phyloP scores from a whole-genome alignment of 2,329 filamentous ascomycete genomes.

The Rhynchosporium secalis region DNA sequence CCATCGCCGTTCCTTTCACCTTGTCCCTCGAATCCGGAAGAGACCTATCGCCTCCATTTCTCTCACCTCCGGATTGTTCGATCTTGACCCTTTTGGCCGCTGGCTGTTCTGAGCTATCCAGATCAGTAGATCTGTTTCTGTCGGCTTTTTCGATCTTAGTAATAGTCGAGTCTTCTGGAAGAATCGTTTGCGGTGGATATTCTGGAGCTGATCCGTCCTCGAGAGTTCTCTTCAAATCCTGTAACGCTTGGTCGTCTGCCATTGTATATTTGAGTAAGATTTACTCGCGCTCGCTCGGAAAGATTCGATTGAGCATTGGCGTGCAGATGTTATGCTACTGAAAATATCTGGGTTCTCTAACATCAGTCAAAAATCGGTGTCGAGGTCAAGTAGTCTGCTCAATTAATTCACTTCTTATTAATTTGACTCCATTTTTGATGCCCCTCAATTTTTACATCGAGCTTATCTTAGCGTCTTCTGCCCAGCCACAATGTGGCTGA shows the following conservation, averaged over 20 bases:
- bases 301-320: too few species aligned
- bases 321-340: too few species aligned
- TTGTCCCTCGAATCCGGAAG: slow-evolving; percentile 31
- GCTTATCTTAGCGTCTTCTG: slow-evolving; percentile 35
- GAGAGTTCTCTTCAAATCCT: slow-evolving; percentile 35
- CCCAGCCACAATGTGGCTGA: slow-evolving; percentile 17
- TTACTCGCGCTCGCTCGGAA: too few species aligned
- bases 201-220: slow-evolving; percentile 27
- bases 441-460: slow-evolving; percentile 26
- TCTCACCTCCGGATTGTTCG: slow-evolving; percentile 44
- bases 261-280: slow-evolving; percentile 18
- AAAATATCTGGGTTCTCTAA: too few species aligned
- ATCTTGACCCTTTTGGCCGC: slow-evolving; percentile 62
- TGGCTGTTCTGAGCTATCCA: slow-evolving; percentile 41
- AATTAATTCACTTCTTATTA: neutral
- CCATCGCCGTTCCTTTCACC: slow-evolving; percentile 37
- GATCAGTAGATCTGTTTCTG: slow-evolving; percentile 35
- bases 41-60: slow-evolving; percentile 6
- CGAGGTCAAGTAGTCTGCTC: neutral
- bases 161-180: slow-evolving; percentile 36
- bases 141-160: slow-evolving; percentile 39
- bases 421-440: slow-evolving; percentile 7
- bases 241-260: slow-evolving; percentile 27
- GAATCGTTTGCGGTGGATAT: slow-evolving; percentile 29
- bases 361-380: neutral